A percentile compares a stretch with the other conserved stretches of the same genome.
These are phyloP conservation scores for Taphrina communis DNA, from an alignment of 1,139 yeast genomes.

Conservation along the genomic window DNA sequence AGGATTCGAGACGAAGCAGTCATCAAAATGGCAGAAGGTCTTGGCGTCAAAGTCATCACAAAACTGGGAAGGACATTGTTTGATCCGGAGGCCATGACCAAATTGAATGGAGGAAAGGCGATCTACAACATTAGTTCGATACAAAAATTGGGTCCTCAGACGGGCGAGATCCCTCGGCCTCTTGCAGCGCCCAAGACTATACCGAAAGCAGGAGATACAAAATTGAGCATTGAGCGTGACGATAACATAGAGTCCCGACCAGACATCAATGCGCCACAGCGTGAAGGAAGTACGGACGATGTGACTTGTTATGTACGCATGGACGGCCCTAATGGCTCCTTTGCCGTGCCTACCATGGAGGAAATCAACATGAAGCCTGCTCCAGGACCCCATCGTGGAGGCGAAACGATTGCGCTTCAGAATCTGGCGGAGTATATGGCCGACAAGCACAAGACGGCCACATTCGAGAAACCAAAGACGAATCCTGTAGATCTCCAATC, in stretches of 20 bases:
- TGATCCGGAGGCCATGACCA: conserved; percentile 31
- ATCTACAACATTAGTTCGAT: conserved; percentile 23
- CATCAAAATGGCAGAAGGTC: conserved; percentile 21
- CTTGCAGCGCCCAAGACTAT: conserved; percentile 20
- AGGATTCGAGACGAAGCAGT: conserved; percentile 17
- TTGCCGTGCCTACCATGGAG: conserved; percentile 36
- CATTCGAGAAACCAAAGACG: conserved; percentile 41
- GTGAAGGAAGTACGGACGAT: conserved; percentile 8
- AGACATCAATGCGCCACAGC: conserved; percentile 29
- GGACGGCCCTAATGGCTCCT: conserved; percentile 37
- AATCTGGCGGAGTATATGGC: conserved; percentile 22
- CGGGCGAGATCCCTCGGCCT: conserved; percentile 27
- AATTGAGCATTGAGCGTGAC: conserved; percentile 5
- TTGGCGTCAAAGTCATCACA: conserved; percentile 36
- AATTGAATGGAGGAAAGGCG: conserved; percentile 32
- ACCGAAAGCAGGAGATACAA: conserved; percentile 36
- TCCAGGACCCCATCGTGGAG: conserved; percentile 35
- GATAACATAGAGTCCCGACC: conserved; percentile 19
- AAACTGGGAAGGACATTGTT: conserved; percentile 35
- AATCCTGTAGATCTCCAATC: conserved; percentile 24
- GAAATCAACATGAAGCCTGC: conserved; percentile 36
- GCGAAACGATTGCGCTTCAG: conserved; percentile 24
- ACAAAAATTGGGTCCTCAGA: conserved; percentile 32
- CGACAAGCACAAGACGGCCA: conserved; percentile 36
- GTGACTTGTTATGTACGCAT: conserved; percentile 34